Percentiles rank a stretch among this genome's conserved stretches.
These are phyloP conservation scores for Suillus paluster DNA, from an alignment of 768 basidiomycete genomes.

Conservation along the genomic window DNA sequence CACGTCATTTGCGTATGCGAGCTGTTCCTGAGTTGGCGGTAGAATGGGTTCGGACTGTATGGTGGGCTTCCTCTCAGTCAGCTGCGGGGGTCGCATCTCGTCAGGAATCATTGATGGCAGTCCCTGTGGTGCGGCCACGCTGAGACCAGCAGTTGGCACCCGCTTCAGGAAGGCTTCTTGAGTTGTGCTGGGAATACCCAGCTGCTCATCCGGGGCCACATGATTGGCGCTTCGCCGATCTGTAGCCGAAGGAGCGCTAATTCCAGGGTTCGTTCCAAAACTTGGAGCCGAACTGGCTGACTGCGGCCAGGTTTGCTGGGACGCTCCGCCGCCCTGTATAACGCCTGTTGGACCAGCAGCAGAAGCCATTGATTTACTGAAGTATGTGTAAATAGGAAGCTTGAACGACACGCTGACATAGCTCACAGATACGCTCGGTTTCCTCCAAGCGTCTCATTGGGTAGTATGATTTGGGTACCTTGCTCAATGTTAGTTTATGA, in stretches of 20 bases:
- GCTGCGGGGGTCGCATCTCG: neutral
- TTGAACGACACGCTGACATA: neutral
- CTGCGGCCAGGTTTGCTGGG: constrained; percentile 1
- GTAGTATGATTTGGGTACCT: constrained; percentile 7
- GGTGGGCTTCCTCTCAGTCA: neutral
- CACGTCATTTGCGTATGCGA: constrained; percentile 31
- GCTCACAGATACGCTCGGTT: constrained; percentile 40
- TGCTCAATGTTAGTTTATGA: constrained; percentile 11
- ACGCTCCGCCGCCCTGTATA: constrained; percentile 18
- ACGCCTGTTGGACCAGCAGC: constrained; percentile 26
- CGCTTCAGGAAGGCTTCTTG: constrained; percentile 10
- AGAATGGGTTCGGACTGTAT: neutral
- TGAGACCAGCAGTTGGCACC: neutral
- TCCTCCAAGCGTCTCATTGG: constrained; percentile 22
- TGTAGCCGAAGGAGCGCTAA: constrained; percentile 20
- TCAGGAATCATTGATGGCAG: neutral
- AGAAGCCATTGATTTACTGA: constrained; percentile 19
- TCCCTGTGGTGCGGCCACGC: neutral
- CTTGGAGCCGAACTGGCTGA: neutral
- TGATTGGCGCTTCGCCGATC: neutral
- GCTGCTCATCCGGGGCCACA: constrained; percentile 10
- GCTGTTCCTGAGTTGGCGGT: constrained; percentile 35
- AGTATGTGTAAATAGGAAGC: constrained; percentile 11
- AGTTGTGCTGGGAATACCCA: constrained; percentile 13
- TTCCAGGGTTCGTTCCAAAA: constrained; percentile 24